A percentile compares a stretch with the other conserved stretches of the same genome.
These are phyloP conservation scores for Metarhizium rileyi DNA, from an alignment of 2,329 filamentous ascomycete species.

Conservation along the genomic window DNA sequence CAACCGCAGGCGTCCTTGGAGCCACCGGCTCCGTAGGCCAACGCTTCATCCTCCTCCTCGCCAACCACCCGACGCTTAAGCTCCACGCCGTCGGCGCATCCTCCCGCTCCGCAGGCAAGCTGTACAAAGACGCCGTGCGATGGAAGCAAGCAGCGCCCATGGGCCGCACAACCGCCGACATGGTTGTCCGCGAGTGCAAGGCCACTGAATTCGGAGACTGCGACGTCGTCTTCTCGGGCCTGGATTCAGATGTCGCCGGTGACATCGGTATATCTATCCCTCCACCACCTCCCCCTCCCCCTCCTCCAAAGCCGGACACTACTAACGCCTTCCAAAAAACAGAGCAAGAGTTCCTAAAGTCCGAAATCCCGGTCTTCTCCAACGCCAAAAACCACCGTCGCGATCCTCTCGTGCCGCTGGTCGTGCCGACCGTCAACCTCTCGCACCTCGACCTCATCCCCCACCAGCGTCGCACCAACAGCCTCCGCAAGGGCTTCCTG, in stretches of 20 bases:
- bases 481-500: slow-evolving; percentile 75
- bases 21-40: slow-evolving; percentile 92
- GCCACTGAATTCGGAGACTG: slow-evolving; percentile 79
- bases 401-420: slow-evolving; percentile 80
- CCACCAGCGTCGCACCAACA: slow-evolving; percentile 69
- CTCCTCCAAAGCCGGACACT: background rate
- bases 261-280: slow-evolving; percentile 59
- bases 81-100: slow-evolving; percentile 88
- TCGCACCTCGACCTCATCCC: slow-evolving; percentile 78
- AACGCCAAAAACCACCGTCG: slow-evolving; percentile 97
- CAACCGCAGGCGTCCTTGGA: slow-evolving; percentile 59
- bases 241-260: slow-evolving; percentile 87
- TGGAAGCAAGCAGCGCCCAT: slow-evolving; percentile 92
- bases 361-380: slow-evolving; percentile 86
- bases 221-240: slow-evolving; percentile 84
- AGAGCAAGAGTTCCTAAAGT: slow-evolving; percentile 86
- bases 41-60: slow-evolving; percentile 86
- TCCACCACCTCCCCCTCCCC: background rate
- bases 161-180: slow-evolving; percentile 59
- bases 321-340: slow-evolving; percentile 27
- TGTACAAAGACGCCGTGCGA: slow-evolving; percentile 84
- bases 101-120: slow-evolving; percentile 80
- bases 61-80: slow-evolving; percentile 75
- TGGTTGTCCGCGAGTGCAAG: slow-evolving; percentile 78
- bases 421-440: slow-evolving; percentile 92